These are phyloP conservation scores for Thelonectria rubi DNA, from an alignment of 2,329 filamentous ascomycete species.

Conservation along the genomic window DNA sequence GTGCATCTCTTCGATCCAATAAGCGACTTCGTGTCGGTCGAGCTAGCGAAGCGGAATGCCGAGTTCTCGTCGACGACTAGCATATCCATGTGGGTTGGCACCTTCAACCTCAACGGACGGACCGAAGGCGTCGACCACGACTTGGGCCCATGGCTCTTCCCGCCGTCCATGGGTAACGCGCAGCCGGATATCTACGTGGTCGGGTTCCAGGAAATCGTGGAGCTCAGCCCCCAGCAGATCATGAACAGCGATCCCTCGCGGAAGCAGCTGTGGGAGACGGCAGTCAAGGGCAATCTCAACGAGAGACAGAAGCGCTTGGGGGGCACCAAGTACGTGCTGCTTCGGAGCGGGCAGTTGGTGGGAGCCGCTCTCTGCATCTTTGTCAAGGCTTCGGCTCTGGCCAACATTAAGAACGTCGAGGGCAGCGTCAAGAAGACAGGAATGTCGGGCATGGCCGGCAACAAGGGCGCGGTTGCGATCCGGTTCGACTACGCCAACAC, in stretches of 20 bases:
- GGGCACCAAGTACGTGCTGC: slow-evolving; percentile 83
- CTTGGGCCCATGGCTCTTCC: slow-evolving; percentile 86
- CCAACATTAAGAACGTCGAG: slow-evolving; percentile 94
- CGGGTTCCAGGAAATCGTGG: slow-evolving; percentile 98
- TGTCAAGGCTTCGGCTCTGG: slow-evolving; percentile 79
- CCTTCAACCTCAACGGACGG: slow-evolving; percentile 94
- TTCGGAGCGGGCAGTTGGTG: slow-evolving; percentile 92
- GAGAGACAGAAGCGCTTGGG: slow-evolving; percentile 69
- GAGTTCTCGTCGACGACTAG: slow-evolving; percentile 80
- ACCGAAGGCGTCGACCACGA: slow-evolving; percentile 81
- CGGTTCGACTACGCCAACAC: slow-evolving; percentile 95
- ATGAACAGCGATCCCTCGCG: slow-evolving; percentile 96
- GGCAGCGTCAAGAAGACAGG: slow-evolving; percentile 94
- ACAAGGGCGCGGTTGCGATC: slow-evolving; percentile 97
- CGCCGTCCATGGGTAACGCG: slow-evolving; percentile 62
- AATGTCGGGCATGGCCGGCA: slow-evolving; percentile 95
- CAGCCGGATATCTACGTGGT: slow-evolving; percentile 89
- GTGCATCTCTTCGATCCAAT: slow-evolving; percentile 94
- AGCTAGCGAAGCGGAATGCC: slow-evolving; percentile 71
- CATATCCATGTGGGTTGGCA: slow-evolving; percentile 86
- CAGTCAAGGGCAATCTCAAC: slow-evolving; percentile 82
- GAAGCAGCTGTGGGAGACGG: slow-evolving; percentile 85
- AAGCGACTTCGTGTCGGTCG: slow-evolving; percentile 85
- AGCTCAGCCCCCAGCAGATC: slow-evolving; percentile 95
- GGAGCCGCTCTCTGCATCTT: slow-evolving; percentile 93